phyloP scores from a whole-genome alignment of 176 grass and related monocot species.

The Triticum dicoccoides region DNA sequence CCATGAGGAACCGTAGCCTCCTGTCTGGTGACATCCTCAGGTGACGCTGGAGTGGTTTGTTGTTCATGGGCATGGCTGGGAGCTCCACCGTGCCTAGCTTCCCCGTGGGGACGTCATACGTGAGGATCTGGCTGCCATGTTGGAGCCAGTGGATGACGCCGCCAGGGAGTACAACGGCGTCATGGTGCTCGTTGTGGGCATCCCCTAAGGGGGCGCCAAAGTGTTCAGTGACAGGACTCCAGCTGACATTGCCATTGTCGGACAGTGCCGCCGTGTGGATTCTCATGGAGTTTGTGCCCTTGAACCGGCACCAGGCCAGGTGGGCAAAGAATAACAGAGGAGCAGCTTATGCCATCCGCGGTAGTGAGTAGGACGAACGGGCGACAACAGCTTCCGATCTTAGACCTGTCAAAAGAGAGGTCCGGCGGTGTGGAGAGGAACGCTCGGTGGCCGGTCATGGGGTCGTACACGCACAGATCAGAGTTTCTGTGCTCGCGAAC shows the following conservation, averaged over 20 bases:
- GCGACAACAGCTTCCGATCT: accelerated
- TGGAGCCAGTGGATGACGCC: background rate
- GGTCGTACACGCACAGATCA: background rate
- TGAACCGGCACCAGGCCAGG: background rate
- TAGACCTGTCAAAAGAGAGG: background rate
- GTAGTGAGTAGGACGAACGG: background rate
- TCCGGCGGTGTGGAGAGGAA: background rate
- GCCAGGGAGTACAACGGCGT: background rate
- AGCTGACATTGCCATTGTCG: background rate
- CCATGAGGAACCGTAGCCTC: background rate
- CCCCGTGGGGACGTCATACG: background rate
- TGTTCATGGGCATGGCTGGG: background rate
- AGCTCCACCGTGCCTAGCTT: background rate
- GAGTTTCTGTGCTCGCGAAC: background rate
- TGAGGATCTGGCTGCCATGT: background rate
- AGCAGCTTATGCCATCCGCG: background rate
- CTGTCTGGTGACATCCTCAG: background rate
- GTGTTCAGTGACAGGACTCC: background rate
- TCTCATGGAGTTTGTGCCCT: background rate
- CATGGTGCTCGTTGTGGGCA: accelerated
- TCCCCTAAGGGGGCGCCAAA: background rate
- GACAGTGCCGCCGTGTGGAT: too few relatives aligned
- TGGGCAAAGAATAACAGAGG: background rate
- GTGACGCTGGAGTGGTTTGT: background rate
- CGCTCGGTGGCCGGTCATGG: background rate